Percentiles rank a stretch among this genome's conserved stretches.
phyloP scores from a whole-genome alignment of 1,284 basidiomycete species.

The Fomitopsis palustris region DNA sequence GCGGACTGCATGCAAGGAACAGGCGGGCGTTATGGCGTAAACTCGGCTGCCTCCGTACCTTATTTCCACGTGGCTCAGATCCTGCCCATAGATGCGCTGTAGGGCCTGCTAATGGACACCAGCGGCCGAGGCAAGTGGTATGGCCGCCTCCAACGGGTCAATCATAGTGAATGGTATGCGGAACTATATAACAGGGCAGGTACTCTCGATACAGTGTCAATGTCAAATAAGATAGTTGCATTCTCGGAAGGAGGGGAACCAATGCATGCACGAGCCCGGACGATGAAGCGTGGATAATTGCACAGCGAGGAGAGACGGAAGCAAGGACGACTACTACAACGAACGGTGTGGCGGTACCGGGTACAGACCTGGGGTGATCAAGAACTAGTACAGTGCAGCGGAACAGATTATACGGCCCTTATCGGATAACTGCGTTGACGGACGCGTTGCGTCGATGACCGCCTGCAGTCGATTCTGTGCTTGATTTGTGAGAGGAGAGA shows the following conservation, averaged over 20 bases:
- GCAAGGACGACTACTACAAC: slow-evolving; percentile 2
- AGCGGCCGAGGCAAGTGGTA: too few relatives aligned
- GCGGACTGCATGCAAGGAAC: slow-evolving; percentile 7
- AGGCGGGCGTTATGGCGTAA: not conserved
- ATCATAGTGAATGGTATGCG: not conserved
- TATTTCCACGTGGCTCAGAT: not conserved
- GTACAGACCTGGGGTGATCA: slow-evolving; percentile 2
- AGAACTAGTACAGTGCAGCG: slow-evolving; percentile 1
- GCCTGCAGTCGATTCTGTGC: slow-evolving; percentile 36
- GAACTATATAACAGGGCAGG: not conserved
- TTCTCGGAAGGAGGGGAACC: not conserved
- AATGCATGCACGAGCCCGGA: slow-evolving; percentile 3
- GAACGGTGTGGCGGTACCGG: not conserved
- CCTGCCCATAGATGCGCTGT: not conserved
- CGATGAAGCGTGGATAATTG: slow-evolving; percentile 9
- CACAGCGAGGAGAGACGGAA: slow-evolving; percentile 16
- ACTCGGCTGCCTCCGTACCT: not conserved
- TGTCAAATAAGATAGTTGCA: slow-evolving; percentile 1
- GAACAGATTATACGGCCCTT: slow-evolving; percentile 6
- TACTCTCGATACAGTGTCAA: not conserved
- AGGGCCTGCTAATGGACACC: not conserved
- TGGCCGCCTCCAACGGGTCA: not conserved
- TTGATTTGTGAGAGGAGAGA: slow-evolving; percentile 39
- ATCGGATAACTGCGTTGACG: slow-evolving; percentile 46
- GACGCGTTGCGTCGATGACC: slow-evolving; percentile 62